Base-by-base conservation (phyloP, 306 rosid genomes). In the Casuarina cunninghamiana region DNA sequence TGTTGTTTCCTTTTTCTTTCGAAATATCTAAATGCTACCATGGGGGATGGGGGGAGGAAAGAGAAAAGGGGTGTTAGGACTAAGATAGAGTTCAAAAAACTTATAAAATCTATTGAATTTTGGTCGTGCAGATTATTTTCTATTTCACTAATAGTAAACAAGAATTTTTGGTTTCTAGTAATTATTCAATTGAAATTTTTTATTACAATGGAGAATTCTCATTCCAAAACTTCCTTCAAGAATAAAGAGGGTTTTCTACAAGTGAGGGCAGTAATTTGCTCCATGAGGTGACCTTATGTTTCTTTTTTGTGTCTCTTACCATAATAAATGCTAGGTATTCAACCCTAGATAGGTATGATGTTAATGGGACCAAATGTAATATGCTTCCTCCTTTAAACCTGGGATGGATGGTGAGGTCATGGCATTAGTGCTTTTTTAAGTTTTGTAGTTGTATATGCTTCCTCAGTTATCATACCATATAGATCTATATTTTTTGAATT, bases 261-360 rank as follows among this genome's bases (percentile, higher is more conserved):
- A 94, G 97, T 42, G 97, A 94, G 85, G 98, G 97, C 5, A 75
- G 86, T 84, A 94, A 90, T 85, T 89, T 94, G 88, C 94, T 94
- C 72, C 95, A 92, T 71, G 98, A 94, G 97, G 98, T 92, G 84
- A 86, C 48, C 82, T 13, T 39, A 73, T 50, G 78, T 61, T 69
- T 62, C n/a, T 81, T 53, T 73, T 71, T 58, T 16, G 17, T 71
- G 76, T 68, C 48, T 54, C n/a, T 21, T 79, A 75, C 39, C 65
- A 73, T 43, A 41, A 66, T 32, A n/a, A 51, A 53, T 49, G 62
- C 16, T 32, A 42, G 72, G 53, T 32, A 48, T 73, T 39, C 60
- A 75, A 53, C 66, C 50, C 38, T 35, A 50, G 70, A 53, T 45
- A 78, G 46, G 21, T 46, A 50, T 41, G 74, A 57, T 53, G 66